These are phyloP conservation scores for Aspergillus bertholletiae DNA, from an alignment of 495 filamentous ascomycete species.

Conservation along the genomic window DNA sequence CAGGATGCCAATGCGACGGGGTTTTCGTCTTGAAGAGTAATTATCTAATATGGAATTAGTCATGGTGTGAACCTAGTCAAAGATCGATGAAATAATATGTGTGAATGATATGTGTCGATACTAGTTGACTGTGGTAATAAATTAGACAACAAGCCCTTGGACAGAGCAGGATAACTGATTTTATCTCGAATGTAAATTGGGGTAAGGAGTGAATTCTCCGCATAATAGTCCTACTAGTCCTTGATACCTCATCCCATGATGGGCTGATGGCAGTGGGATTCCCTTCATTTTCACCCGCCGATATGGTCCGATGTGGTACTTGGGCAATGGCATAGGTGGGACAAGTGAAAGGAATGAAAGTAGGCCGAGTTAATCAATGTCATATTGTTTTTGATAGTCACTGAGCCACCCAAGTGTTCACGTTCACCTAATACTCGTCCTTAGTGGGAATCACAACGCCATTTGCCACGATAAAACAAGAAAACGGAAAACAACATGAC, in stretches of 20 bases:
- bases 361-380: neutral
- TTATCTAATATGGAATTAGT: neutral
- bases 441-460: neutral
- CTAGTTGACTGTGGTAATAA: too few relatives aligned
- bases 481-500: neutral
- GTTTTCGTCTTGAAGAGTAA: slow-evolving; percentile 27
- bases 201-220: neutral
- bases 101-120: too few relatives aligned
- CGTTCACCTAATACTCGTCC: too few relatives aligned
- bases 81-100: too few relatives aligned
- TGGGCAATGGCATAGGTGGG: neutral
- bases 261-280: neutral
- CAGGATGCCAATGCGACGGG: slow-evolving; percentile 86
- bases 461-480: neutral
- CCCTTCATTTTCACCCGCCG: neutral
- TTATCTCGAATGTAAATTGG: neutral
- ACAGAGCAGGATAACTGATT: neutral
- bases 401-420: too few relatives aligned
- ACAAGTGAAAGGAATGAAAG: neutral
- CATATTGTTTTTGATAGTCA: too few relatives aligned
- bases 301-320: neutral
- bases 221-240: too few relatives aligned
- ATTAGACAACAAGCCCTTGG: too few relatives aligned
- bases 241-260: neutral
- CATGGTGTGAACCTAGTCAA: neutral